Conservation (phyloP, 1,139 yeast genomes). For the Yamadazyma trypodendri region DNA sequence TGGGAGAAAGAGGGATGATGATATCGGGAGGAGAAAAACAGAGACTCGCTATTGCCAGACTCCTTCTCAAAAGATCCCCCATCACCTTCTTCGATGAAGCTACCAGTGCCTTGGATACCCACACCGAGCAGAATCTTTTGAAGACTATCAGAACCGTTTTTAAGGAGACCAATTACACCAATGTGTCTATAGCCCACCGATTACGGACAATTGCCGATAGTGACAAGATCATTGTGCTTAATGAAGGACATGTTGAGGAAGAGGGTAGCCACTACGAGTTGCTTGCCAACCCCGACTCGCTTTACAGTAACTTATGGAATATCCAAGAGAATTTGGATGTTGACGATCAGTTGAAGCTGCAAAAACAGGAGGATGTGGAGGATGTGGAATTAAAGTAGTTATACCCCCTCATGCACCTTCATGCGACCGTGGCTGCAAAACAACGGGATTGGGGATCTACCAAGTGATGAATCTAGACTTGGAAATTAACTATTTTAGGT, state of each 20-base stretch:
- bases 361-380: constrained; percentile 1
- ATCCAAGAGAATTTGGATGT: constrained; percentile 81
- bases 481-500: no score
- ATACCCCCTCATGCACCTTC: not conserved
- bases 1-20: constrained; percentile 99
- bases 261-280: constrained; percentile 79
- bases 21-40: constrained; percentile 99
- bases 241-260: constrained; percentile 77
- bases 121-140: constrained; percentile 84
- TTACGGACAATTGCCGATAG: constrained; percentile 92
- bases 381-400: not conserved
- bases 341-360: constrained; percentile 24
- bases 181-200: constrained; percentile 91
- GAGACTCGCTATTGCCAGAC: constrained; percentile 87
- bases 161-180: constrained; percentile 59
- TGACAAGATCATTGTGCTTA: constrained; percentile 86
- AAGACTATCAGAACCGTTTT: constrained; percentile 68
- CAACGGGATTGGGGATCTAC: no score
- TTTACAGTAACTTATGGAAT: constrained; percentile 82
- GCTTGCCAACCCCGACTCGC: constrained; percentile 50
- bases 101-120: constrained; percentile 94
- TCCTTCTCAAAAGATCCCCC: constrained; percentile 78
- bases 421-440: no score
- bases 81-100: constrained; percentile 97
- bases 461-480: no score